These are phyloP conservation scores for Fonsecaea nubica DNA, from an alignment of 2,329 filamentous ascomycete genomes.

Conservation along the genomic window DNA sequence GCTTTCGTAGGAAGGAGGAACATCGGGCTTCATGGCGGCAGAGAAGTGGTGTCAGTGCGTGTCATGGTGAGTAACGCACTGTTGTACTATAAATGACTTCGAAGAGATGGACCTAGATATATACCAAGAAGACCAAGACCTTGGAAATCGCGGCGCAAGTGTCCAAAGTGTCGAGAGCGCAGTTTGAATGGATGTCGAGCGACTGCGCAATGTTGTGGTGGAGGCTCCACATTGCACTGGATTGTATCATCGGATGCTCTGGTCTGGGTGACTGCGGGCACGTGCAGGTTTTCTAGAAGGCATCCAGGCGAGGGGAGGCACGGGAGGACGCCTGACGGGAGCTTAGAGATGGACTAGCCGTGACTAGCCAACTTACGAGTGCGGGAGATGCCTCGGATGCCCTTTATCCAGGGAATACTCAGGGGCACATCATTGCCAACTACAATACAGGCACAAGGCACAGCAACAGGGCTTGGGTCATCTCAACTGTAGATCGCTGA, in stretches of 20 bases:
- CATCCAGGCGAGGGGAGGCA: not conserved
- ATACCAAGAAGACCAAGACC: conserved; percentile 9
- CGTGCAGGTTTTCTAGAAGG: not conserved
- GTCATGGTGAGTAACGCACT: conserved; percentile 23
- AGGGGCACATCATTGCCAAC: not conserved
- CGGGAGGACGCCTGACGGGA: not conserved
- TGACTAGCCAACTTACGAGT: not conserved
- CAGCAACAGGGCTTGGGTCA: not conserved
- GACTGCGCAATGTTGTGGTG: not conserved
- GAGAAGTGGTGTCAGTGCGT: conserved; percentile 1
- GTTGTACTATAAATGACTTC: not conserved
- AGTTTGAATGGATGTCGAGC: conserved; percentile 1
- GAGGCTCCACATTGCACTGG: not conserved
- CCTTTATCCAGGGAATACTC: not conserved
- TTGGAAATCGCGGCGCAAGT: not conserved
- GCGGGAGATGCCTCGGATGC: not conserved
- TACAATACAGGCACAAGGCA: not conserved
- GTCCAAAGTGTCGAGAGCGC: not conserved
- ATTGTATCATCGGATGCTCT: not conserved
- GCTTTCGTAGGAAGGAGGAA: conserved; percentile 66
- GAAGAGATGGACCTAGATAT: conserved; percentile 3
- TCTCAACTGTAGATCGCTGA: not conserved
- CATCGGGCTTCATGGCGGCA: conserved; percentile 44
- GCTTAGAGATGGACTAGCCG: not conserved
- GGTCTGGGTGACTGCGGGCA: not conserved